phyloP scores from a whole-genome alignment of 768 basidiomycete species.

The Panaeolus papilionaceus region DNA sequence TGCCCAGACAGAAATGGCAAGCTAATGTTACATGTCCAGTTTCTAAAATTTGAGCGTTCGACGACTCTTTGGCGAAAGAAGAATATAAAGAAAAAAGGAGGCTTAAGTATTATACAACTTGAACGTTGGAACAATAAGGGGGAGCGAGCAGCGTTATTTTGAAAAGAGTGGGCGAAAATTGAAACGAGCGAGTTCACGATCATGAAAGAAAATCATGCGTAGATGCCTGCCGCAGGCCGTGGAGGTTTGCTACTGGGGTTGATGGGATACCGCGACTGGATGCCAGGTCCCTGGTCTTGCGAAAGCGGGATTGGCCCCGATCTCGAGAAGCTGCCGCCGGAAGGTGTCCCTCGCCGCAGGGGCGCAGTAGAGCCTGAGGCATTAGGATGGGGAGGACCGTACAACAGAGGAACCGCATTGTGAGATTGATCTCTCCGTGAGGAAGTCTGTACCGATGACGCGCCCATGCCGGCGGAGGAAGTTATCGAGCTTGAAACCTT shows the following conservation, averaged over 20 bases:
- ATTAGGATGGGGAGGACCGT: conserved; percentile 10
- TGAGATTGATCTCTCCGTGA: conserved; percentile 17
- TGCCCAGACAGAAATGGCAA: conserved; percentile 13
- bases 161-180: conserved; percentile 16
- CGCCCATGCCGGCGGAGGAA: conserved; percentile 6
- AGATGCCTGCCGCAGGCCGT: conserved; percentile 20
- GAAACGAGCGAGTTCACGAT: conserved; percentile 13
- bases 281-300: conserved; percentile 12
- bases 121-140: not conserved
- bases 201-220: conserved; percentile 20
- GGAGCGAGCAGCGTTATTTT: conserved; percentile 9
- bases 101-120: conserved; percentile 12
- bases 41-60: conserved; percentile 14
- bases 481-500: not conserved
- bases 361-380: conserved; percentile 10
- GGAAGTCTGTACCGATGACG: conserved; percentile 12
- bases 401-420: conserved; percentile 11
- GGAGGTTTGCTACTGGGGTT: conserved; percentile 10
- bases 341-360: conserved; percentile 11
- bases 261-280: conserved; percentile 21
- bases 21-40: conserved; percentile 10
- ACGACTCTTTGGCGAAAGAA: conserved; percentile 3
- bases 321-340: conserved; percentile 16
- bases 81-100: not conserved
- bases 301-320: conserved; percentile 12